Base-by-base conservation (phyloP, 108 stramenopile genomes). In the Cyclotella atomus region DNA sequence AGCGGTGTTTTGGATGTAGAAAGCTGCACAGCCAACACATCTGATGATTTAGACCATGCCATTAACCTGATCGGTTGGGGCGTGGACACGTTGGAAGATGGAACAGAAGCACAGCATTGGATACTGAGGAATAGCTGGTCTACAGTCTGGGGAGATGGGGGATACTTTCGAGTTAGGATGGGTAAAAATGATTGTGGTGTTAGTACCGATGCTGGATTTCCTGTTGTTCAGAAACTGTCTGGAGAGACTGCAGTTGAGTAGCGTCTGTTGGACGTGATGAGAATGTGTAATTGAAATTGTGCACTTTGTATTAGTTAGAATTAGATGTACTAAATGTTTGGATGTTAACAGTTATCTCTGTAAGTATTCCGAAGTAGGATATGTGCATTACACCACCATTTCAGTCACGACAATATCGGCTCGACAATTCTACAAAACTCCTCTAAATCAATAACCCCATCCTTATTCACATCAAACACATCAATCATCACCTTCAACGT, bases 101-200 rank as follows among this genome's bases (percentile, higher is more conserved):
- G 75, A 19, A 70, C 69, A 19, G 32, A 61, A 38, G 68, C 75
- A 25, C 50, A 71, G 27, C 77, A 83, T 66, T 83, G 83, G 83
- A 68, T 87, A 38, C 27, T 87, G 35, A 76, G 81, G 43, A 87
- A 87, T 72, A 75, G 73, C n/a, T 87, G 86, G 86, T 57, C 70
- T 12, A 47, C 80, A 8, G 2, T 35, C 0, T 87, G 86, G 86
- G 86, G 86, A 14, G 83, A 87, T 55, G 49, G 55, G 15, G 86
- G 86, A 29, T 84, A 81, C 50, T 71, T 87, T 27, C 38, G 55
- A 23, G 61, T 87, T 17, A 52, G 65, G 19, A 66, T 77, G 47
- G 60, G 76, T 14, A 41, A 49, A 27, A 59, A 61, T 12, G 75
- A 76, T 63, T 76, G 75, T 43, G 75, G 75, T 47, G 68, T 76